Base-by-base conservation (phyloP, 305 asterid genomes). In the Fraxinus latifolia region DNA sequence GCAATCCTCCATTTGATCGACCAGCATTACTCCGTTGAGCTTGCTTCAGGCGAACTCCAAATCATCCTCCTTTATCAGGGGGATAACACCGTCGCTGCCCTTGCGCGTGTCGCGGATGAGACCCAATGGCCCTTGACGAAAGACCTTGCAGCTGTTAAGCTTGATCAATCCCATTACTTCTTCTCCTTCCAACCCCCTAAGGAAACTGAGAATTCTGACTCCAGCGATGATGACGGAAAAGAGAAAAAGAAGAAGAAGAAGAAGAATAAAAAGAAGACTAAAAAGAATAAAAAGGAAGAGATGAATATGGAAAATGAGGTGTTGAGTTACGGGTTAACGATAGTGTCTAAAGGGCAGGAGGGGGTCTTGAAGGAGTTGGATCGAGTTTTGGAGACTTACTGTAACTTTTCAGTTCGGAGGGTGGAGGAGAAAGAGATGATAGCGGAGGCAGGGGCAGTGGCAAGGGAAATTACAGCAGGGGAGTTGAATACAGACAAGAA, bases 41-140 rank as follows among this genome's bases (percentile, higher is more conserved):
- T 95, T 50, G 96, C 99, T 75, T 74, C 88, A 65, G 99, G 99
- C 0, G 96, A 94, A 84, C 91, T 95, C 58, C 80, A 76, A 34
- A 89, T 94, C 87, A 74, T 83, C 79, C 82, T 92, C 76, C 87
- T 95, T 50, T 85, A 82, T 12, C 95, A 95, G 77, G 94, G 92
- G 0, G 88, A 86, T 0, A 88, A 84, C 81, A 89, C 92, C 50
- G 84, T 95, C 53, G 97, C 97, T 14, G 90, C 89, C 17, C 67
- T 95, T 25, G 97, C 97, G 31, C 79, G 97, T 14, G 90, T 95
- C 50, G 82, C 91, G 2, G 90, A 91, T 11, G 97, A 91, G 14
- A 87, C 90, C 5, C 97, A 94, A 83, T 95, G 98, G 94, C 98
- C 99, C 4, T 79, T 95, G 50, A 94, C 97, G 74, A 89, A 90